Conservation (phyloP, 805 yeast species). For the Kodamaea neixiangensis region DNA sequence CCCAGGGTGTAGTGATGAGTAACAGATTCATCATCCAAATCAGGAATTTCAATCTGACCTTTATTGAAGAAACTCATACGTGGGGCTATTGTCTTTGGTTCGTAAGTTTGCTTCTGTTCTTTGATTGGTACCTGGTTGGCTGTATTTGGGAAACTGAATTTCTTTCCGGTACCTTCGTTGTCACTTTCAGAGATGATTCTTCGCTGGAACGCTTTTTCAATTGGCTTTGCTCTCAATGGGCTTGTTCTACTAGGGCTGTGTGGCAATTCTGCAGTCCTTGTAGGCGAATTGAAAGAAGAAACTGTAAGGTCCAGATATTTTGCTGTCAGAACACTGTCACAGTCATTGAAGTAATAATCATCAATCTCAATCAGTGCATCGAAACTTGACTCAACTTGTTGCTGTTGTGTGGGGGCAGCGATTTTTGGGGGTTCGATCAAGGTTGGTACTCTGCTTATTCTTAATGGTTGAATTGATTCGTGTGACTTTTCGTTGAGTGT, state of each 20-base stretch:
- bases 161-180: conserved; percentile 37
- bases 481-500: conserved; percentile 1
- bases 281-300: background rate
- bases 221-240: background rate
- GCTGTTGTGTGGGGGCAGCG: background rate
- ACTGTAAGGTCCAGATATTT: conserved; percentile 15
- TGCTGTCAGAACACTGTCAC: conserved; percentile 14
- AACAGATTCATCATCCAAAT: conserved; percentile 26
- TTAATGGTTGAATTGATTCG: conserved; percentile 18
- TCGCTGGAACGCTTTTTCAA: background rate
- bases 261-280: conserved; percentile 2
- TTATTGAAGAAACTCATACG: conserved; percentile 11
- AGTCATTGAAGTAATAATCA: conserved; percentile 13
- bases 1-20: conserved; percentile 10
- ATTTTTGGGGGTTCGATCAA: conserved; percentile 6
- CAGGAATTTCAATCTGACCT: conserved; percentile 47
- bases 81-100: background rate
- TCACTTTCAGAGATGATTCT: conserved; percentile 21
- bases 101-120: background rate
- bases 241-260: background rate
- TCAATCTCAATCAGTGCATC: conserved; percentile 10
- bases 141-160: conserved; percentile 41
- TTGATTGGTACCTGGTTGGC: background rate
- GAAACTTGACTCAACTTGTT: conserved; percentile 5
- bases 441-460: conserved; percentile 13